phyloP scores from a whole-genome alignment of 768 basidiomycete species.

The Paxillus involutus region DNA sequence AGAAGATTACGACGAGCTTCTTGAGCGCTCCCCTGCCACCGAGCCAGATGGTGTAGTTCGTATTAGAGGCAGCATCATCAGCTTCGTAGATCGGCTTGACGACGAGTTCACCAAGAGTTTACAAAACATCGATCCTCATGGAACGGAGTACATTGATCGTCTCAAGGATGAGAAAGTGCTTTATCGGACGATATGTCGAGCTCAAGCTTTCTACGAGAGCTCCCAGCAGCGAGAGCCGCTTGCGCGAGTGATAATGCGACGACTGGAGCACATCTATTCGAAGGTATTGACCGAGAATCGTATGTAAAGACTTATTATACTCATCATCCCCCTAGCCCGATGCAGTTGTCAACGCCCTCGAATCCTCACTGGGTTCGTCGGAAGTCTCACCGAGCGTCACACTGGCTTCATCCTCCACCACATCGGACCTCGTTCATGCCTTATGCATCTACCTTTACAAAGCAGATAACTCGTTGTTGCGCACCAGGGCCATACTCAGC shows the following conservation, averaged over 20 bases:
- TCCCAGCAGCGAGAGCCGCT: constrained; percentile 75
- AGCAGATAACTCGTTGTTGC: constrained; percentile 84
- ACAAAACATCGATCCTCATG: constrained; percentile 98
- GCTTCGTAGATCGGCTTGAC: constrained; percentile 93
- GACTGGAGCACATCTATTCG: constrained; percentile 96
- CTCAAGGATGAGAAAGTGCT: constrained; percentile 94
- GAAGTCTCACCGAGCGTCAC: constrained; percentile 64
- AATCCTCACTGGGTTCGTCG: constrained; percentile 60
- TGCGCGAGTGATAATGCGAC: constrained; percentile 88
- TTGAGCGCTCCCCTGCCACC: constrained; percentile 74
- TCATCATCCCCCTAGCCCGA: constrained; percentile 66
- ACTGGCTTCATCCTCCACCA: constrained; percentile 51
- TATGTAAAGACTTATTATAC: background rate
- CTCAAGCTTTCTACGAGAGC: constrained; percentile 89
- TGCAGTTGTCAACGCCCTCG: constrained; percentile 87
- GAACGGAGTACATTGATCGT: constrained; percentile 97
- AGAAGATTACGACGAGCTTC: constrained; percentile 88
- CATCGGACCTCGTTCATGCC: constrained; percentile 80
- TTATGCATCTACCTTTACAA: constrained; percentile 94
- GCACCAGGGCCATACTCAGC: constrained; percentile 95
- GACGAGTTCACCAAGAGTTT: constrained; percentile 98
- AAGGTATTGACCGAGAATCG: constrained; percentile 55
- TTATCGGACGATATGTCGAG: constrained; percentile 90
- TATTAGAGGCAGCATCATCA: constrained; percentile 94
- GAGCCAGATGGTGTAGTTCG: constrained; percentile 75